Base-by-base conservation (phyloP, 2,329 filamentous ascomycete genomes). In the Fusarium sp. region DNA sequence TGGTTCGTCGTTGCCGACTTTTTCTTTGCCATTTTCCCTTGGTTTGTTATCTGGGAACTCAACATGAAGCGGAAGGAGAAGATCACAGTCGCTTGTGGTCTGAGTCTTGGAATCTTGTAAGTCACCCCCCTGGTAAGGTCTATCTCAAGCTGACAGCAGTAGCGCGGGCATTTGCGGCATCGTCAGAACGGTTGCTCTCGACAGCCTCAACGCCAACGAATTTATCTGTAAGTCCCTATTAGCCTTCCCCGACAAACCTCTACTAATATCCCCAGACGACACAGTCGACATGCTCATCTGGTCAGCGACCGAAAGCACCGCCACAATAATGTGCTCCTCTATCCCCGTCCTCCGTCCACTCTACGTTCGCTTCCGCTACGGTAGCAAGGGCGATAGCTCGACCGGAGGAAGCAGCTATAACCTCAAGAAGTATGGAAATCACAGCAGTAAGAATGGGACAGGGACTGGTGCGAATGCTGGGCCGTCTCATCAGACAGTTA, bases 61-160 rank as follows among this genome's bases (percentile, higher is more conserved):
- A 70, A 70, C 20, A 70, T 70, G 68, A 70, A 70, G 22, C 62
- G 57, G 2, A 70, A 70, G 8, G 66, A 70, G 20, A 70, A 70
- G 14, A 66, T 70, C 2, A 70, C 68, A 0, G 62, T 70, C 1
- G 68, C 66, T 1, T 70, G 62, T 6, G 62, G 62, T 3, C 6
- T 70, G 0, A 67, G 66, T 20, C 62, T 70, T 4, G 66, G 66
- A 7, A 51, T 70, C 4, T 63, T 70, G 68, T 70, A 56, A 57
- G 67, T 8, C 9, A 5, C 8, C 2, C 15, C 16, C 24, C 0
- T 12, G 20, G 14, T 1, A 10, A 12, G 3, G n/a, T n/a, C 6
- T 3, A 12, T 5, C 9, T 4, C 5, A 15, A 32, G 2, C 27
- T 47, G 12, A 50, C 14, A 5, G 14, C 8, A 0, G 2, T 12